Conservation (phyloP, 2,329 filamentous ascomycete species). For the Coniosporium tulheliwenetii region DNA sequence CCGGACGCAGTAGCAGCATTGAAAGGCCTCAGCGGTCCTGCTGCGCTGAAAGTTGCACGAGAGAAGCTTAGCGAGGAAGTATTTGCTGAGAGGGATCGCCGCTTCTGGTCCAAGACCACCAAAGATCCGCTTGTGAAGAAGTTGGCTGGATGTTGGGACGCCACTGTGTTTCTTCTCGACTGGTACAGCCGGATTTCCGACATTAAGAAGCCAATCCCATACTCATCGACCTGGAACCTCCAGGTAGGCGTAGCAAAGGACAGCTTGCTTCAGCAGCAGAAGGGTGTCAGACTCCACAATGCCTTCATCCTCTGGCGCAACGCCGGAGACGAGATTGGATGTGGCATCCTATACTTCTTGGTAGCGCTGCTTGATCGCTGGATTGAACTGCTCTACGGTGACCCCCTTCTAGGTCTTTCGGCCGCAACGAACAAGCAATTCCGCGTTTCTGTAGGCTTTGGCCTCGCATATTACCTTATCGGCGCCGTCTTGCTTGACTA, state of each 20-base stretch:
- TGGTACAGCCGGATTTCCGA: slow-evolving; percentile 33
- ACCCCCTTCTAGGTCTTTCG: slow-evolving; percentile 23
- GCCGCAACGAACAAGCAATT: slow-evolving; percentile 18
- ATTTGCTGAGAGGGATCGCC: slow-evolving; percentile 25
- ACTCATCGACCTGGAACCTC: slow-evolving; percentile 42
- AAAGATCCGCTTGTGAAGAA: slow-evolving; percentile 31
- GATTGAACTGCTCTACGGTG: slow-evolving; percentile 32
- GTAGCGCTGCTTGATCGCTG: slow-evolving; percentile 41
- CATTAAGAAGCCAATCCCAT: slow-evolving; percentile 34
- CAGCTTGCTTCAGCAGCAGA: slow-evolving; percentile 35
- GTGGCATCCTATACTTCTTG: slow-evolving; percentile 38
- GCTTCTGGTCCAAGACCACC: slow-evolving; percentile 25
- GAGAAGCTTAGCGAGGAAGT: slow-evolving; percentile 30
- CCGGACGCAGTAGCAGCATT: slow-evolving; percentile 20
- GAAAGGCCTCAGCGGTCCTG: slow-evolving; percentile 30
- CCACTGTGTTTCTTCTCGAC: slow-evolving; percentile 37
- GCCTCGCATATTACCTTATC: slow-evolving; percentile 41
- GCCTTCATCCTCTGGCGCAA: slow-evolving; percentile 44
- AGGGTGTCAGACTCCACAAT: slow-evolving; percentile 39
- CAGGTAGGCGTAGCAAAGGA: slow-evolving; percentile 38
- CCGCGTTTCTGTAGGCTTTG: slow-evolving; percentile 35
- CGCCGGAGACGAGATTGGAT: slow-evolving; percentile 37
- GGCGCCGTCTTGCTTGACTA: slow-evolving; percentile 41
- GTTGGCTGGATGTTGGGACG: slow-evolving; percentile 35
- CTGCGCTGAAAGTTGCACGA: slow-evolving; percentile 31